phyloP scores from a whole-genome alignment of 1,139 yeast species.

The Saccharomyces pastorianus region DNA sequence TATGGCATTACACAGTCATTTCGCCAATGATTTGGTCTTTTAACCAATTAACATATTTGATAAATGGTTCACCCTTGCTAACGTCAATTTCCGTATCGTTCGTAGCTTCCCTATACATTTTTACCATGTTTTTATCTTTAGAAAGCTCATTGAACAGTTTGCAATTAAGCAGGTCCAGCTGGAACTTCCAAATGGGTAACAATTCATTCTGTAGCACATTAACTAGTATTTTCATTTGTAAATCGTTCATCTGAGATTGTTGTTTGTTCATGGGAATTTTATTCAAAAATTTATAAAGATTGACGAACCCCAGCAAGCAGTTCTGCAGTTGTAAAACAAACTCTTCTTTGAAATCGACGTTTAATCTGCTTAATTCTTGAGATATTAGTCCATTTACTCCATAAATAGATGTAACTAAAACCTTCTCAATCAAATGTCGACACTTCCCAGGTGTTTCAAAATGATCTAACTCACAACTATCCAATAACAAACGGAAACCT shows the following conservation, averaged over 20 bases:
- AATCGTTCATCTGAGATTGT: conserved; percentile 11
- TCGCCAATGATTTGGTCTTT: conserved; percentile 15
- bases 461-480: conserved; percentile 1
- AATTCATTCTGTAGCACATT: conserved; percentile 16
- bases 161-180: conserved; percentile 18
- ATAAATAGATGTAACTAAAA: neutral
- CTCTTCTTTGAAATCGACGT: neutral
- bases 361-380: neutral
- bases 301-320: conserved; percentile 19
- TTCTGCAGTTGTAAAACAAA: conserved; percentile 12
- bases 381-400: neutral
- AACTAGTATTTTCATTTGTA: conserved; percentile 15
- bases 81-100: conserved; percentile 8
- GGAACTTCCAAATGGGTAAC: conserved; percentile 19
- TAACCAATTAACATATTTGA: conserved; percentile 15
- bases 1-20: conserved; percentile 5
- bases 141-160: conserved; percentile 14
- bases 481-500: conserved; percentile 8
- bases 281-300: conserved; percentile 16
- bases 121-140: conserved; percentile 7
- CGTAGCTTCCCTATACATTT: conserved; percentile 9
- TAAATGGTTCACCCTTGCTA: conserved; percentile 13
- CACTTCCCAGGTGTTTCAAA: neutral
- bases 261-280: conserved; percentile 16
- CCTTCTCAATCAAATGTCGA: neutral